Percentiles rank a stretch among this genome's conserved stretches.
Evolutionary conservation across 495 filamentous ascomycete genomes (phyloP).

Genomic region (Achaetomiella virescens): DNA sequence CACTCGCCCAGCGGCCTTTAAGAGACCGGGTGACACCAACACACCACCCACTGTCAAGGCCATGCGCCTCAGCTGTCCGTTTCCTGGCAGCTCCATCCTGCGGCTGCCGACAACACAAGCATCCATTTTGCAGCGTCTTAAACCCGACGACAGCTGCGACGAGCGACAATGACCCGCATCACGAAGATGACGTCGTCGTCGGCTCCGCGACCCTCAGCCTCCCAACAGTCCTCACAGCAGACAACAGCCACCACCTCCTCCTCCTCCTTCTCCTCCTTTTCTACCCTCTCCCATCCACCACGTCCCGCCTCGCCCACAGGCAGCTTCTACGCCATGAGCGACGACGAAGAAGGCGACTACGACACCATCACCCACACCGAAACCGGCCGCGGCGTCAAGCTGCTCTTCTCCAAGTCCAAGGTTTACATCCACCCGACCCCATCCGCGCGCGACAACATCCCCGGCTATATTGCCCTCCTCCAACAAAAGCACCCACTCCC

Average conservation of each 20-base stretch:
- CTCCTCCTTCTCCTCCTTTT: constrained; percentile 6
- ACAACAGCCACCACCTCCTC: neutral
- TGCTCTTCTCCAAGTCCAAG: constrained; percentile 97
- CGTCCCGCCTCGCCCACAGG: constrained; percentile 64
- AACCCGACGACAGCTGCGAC: neutral
- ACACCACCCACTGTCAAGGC: neutral
- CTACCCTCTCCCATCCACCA: constrained; percentile 12
- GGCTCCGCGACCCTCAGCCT: constrained; percentile 1
- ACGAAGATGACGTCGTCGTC: constrained; percentile 20
- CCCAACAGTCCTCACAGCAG: constrained; percentile 1
- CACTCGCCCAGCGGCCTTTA: neutral
- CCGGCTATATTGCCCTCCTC: constrained; percentile 90
- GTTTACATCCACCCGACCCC: constrained; percentile 97
- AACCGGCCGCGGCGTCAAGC: constrained; percentile 79
- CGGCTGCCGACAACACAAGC: neutral
- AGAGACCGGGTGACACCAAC: constrained; percentile 4
- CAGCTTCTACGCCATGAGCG: constrained; percentile 94
- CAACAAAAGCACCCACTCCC: constrained; percentile 68
- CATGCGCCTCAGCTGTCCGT: neutral
- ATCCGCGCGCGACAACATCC: constrained; percentile 89
- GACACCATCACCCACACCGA: constrained; percentile 84
- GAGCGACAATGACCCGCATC: constrained; percentile 20
- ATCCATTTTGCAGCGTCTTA: neutral
- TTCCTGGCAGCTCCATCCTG: neutral
- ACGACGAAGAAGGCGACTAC: constrained; percentile 93